These are phyloP conservation scores for Scutellaria barbata DNA, from an alignment of 257 asterid genomes.

Conservation along the genomic window DNA sequence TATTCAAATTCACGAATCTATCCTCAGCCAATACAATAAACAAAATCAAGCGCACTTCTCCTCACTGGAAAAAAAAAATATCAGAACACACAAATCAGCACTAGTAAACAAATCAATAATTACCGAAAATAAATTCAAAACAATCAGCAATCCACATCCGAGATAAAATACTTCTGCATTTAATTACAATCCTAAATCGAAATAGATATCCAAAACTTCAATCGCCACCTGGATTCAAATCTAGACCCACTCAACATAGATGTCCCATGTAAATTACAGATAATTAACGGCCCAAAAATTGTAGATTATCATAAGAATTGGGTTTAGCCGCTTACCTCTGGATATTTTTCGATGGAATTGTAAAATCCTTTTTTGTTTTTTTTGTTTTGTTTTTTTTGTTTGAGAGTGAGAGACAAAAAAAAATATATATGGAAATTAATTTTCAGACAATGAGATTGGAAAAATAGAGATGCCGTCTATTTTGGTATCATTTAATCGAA, in stretches of 20 bases:
- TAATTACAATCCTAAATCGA: slow-evolving; percentile 32
- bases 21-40: slow-evolving; percentile 19
- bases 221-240: slow-evolving; percentile 39
- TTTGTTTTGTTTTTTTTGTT: slow-evolving; percentile 3
- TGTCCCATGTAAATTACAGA: slow-evolving; percentile 33
- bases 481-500: slow-evolving; percentile 25
- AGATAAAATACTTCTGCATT: slow-evolving; percentile 27
- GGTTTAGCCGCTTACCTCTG: slow-evolving; percentile 38
- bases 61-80: slow-evolving; percentile 29
- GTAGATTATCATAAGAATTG: slow-evolving; percentile 25
- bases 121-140: slow-evolving; percentile 3
- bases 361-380: neutral
- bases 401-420: slow-evolving; percentile 20
- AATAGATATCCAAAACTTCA: slow-evolving; percentile 32
- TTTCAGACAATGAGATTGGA: slow-evolving; percentile 34
- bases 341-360: slow-evolving; percentile 31
- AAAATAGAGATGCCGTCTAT: slow-evolving; percentile 22
- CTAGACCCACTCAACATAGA: slow-evolving; percentile 51
- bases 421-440: slow-evolving; percentile 11
- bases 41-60: slow-evolving; percentile 31
- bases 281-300: neutral
- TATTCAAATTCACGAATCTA: slow-evolving; percentile 41
- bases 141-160: slow-evolving; percentile 18
- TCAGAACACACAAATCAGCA: slow-evolving; percentile 30
- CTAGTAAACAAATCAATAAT: slow-evolving; percentile 21